Evolutionary conservation across 495 filamentous ascomycete species (phyloP), one percentile per base, ranked within the genome.

Genomic region (Penicillium parvum): DNA sequence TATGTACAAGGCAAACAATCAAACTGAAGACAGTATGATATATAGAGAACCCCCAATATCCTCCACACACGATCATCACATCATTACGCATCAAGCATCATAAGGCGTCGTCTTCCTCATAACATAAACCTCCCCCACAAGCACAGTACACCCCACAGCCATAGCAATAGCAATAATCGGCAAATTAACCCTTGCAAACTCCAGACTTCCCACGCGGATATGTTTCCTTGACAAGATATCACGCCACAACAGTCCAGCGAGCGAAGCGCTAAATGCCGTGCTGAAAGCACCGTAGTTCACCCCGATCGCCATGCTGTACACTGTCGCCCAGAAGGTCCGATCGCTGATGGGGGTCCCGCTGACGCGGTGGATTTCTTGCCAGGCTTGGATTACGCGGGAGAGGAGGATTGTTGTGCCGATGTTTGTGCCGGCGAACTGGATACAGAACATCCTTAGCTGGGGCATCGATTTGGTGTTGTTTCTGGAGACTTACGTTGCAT

Each of bases 341-440:
- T 82, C 56, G 12, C 63, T 68, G 36, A 82, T 78, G 0, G 68
- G 62, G 12, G 57, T 57, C 3, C 55, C 55, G 34, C 59, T 71
- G 11, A 22, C 27, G n/a, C 40, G 14, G 47, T 82, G 77, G 27
- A 85, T 81, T 11, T 63, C 43, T 34, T 72, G 56, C 82, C 82
- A 84, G 0, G 72, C 62, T 45, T 84, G 82, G 28, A 85, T 76
- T 7, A 85, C 70, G 11, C 81, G 77, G 8, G 73, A 82, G 11
- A 84, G 69, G 4, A 84, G 72, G 53, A 85, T 84, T 4, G 81
- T 81, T 1, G 81, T 83, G 12, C 82, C 81, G 37, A 84, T 85
- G 45, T 85, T 84, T 7, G 81, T 84, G 10, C 81, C 82, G 8
- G 81, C 78, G 45, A 84, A 85, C 80, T 84, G n/a, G n/a, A n/a